phyloP scores from a whole-genome alignment of 495 filamentous ascomycete genomes.

The Podospora didyma region DNA sequence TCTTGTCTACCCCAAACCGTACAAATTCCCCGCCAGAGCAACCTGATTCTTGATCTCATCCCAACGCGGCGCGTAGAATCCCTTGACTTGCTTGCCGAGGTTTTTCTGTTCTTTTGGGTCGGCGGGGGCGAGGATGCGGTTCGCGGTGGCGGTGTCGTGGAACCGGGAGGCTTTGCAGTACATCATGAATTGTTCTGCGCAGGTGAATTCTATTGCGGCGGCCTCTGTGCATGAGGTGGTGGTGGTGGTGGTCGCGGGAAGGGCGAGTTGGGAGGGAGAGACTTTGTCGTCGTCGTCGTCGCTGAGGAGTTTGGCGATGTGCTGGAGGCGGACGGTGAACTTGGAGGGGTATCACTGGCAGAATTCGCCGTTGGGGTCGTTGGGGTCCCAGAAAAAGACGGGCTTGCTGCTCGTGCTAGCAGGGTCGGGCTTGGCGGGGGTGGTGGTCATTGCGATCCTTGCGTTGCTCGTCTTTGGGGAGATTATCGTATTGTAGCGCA shows the following conservation, averaged over 20 bases:
- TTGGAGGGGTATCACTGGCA: constrained; percentile 29
- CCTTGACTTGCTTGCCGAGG: constrained; percentile 22
- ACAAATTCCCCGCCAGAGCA: constrained; percentile 26
- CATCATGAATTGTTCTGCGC: constrained; percentile 38
- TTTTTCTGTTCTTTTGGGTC: constrained; percentile 27
- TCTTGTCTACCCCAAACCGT: constrained; percentile 30
- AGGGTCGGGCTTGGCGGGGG: too few species aligned
- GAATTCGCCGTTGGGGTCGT: constrained; percentile 24
- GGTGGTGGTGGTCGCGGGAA: constrained; percentile 12
- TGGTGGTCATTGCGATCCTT: too few species aligned
- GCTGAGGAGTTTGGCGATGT: constrained; percentile 19
- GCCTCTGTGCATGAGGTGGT: not conserved
- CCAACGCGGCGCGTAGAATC: constrained; percentile 23
- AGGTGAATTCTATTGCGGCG: constrained; percentile 14
- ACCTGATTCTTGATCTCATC: constrained; percentile 27
- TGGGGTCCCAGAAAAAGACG: constrained; percentile 28
- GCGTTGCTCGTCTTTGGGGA: too few species aligned
- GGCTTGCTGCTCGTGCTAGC: too few species aligned
- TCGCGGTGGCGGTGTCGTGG: constrained; percentile 20
- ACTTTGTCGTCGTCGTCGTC: not conserved
- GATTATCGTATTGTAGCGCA: too few species aligned
- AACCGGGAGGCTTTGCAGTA: constrained; percentile 33
- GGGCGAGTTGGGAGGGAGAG: not conserved
- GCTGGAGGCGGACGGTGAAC: constrained; percentile 22
- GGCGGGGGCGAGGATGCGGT: constrained; percentile 18